Percentiles rank a stretch among this genome's conserved stretches.
Evolutionary conservation across 129 eudicot genomes (phyloP).

Genomic region (Helianthus annuus): HanXRQr2.0-SUNRISE NC_035446.2:61603979-61604478

Average conservation of each 20-base stretch:
- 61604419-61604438: conserved; percentile 10
- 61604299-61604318: conserved; percentile 89
- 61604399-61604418: conserved; percentile 17
- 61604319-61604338: conserved; percentile 64
- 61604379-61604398: conserved; percentile 52
- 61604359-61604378: conserved; percentile 34
- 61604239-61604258: conserved; percentile 10
- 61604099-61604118: not conserved
- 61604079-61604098: conserved; percentile 12
- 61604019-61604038: not conserved
- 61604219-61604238: conserved; percentile 10
- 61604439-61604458: conserved; percentile 12
- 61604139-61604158: not conserved
- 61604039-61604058: conserved; percentile 4
- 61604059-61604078: not conserved
- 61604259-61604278: not conserved
- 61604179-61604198: not conserved
- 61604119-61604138: not conserved
- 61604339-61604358: conserved; percentile 43
- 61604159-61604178: conserved; percentile 13
- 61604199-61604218: conserved; percentile 17
- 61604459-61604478: conserved; percentile 29
- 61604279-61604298: conserved; percentile 17
- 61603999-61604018: not conserved
- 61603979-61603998: not conserved